Conservation (phyloP, 177 flowering plant genomes). For the Vitis hybrid region DNA sequence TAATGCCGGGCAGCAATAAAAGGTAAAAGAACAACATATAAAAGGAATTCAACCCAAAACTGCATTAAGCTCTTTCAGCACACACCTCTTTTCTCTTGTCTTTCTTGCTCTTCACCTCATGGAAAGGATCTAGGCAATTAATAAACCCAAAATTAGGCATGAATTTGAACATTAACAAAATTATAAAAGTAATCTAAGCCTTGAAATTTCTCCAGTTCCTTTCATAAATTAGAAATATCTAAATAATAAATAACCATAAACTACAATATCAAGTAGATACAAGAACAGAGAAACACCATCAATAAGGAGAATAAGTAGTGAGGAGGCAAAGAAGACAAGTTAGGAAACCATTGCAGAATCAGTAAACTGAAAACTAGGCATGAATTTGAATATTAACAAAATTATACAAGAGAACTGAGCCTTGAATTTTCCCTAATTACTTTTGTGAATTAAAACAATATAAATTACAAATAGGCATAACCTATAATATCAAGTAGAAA, state of each 20-base stretch:
- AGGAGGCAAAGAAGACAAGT: too few relatives aligned
- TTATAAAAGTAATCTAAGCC: not conserved
- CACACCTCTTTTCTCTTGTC: slow-evolving; percentile 98
- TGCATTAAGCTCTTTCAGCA: not conserved
- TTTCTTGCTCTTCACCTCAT: slow-evolving; percentile 95
- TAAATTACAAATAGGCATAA: not conserved
- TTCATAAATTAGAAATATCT: not conserved
- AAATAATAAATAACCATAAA: not conserved
- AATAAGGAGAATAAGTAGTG: too few relatives aligned
- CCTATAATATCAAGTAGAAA: not conserved
- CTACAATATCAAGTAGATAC: not conserved
- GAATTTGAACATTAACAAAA: not conserved
- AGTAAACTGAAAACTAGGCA: slow-evolving; percentile 19
- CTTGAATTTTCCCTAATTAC: not conserved
- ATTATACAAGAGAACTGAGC: not conserved
- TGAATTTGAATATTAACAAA: not conserved
- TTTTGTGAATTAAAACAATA: not conserved
- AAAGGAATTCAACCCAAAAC: too few relatives aligned
- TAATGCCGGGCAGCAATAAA: too few relatives aligned
- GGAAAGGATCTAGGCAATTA: slow-evolving; percentile 76
- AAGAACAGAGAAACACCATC: too few relatives aligned
- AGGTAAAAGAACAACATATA: not conserved
- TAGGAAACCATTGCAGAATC: not conserved
- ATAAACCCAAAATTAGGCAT: slow-evolving; percentile 19
- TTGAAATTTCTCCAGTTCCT: not conserved